These are phyloP conservation scores for Plenodomus tracheiphilus DNA, from an alignment of 2,329 filamentous ascomycete genomes.

Conservation along the genomic window DNA sequence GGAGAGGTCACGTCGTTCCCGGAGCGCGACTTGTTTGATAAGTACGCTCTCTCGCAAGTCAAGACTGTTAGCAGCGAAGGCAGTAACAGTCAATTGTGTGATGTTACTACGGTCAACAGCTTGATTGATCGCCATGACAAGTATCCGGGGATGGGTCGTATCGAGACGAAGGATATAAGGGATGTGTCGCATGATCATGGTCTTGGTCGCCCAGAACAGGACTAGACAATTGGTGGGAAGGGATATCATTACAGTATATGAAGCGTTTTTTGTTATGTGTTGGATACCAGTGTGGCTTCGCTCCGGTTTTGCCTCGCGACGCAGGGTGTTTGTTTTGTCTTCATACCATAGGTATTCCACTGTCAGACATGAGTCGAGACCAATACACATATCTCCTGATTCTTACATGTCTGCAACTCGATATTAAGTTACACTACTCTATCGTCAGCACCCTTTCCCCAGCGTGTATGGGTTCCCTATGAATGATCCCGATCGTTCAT, in stretches of 20 bases:
- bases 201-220: not conserved
- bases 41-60: conserved; percentile 31
- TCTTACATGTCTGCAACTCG: no score
- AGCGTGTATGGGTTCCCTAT: no score
- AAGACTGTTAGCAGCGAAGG: conserved; percentile 31
- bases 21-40: conserved; percentile 15
- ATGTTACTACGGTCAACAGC: conserved; percentile 39
- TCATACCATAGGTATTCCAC: no score
- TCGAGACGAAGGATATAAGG: conserved; percentile 46
- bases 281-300: not conserved
- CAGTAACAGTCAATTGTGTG: conserved; percentile 18
- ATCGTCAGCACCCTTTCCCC: no score
- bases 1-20: conserved; percentile 9
- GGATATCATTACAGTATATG: not conserved
- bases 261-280: not conserved
- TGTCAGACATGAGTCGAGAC: no score
- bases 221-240: not conserved
- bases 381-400: no score
- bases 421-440: no score
- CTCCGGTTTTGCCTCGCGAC: not conserved
- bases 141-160: conserved; percentile 41
- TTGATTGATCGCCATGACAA: conserved; percentile 50
- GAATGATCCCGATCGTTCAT: no score
- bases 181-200: conserved; percentile 28
- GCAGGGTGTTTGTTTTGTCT: no score